A percentile compares a stretch with the other conserved stretches of the same genome.
These are phyloP conservation scores for Stephanodiscus triporus DNA, from an alignment of 108 stramenopile species.

Conservation along the genomic window DNA sequence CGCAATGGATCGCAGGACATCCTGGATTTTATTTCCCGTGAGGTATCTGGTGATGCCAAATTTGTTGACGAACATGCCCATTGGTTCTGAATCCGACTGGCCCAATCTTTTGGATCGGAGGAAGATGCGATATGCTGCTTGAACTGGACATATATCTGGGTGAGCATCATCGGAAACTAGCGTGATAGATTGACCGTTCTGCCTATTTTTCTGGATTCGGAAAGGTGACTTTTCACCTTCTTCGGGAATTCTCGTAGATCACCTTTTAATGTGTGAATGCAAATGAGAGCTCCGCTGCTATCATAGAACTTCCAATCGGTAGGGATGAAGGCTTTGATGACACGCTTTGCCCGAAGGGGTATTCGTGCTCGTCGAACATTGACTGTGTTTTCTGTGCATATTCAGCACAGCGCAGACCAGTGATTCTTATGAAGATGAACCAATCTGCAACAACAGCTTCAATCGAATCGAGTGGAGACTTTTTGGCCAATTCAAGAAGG, in stretches of 20 bases:
- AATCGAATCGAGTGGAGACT: background rate
- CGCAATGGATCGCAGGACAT: background rate
- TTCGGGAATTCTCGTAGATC: background rate
- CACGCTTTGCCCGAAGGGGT: slow-evolving; percentile 7
- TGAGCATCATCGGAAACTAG: background rate
- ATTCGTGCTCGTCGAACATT: background rate
- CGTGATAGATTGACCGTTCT: slow-evolving; percentile 7
- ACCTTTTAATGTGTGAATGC: background rate
- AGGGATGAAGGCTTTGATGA: slow-evolving; percentile 7
- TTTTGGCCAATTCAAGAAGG: background rate
- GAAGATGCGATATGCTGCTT: background rate
- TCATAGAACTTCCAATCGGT: background rate
- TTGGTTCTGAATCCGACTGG: slow-evolving; percentile 13
- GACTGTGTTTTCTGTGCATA: slow-evolving; percentile 4
- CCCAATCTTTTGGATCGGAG: slow-evolving; percentile 1
- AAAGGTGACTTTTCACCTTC: background rate
- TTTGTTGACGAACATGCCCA: slow-evolving; percentile 5
- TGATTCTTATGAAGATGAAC: background rate
- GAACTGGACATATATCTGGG: slow-evolving; percentile 4
- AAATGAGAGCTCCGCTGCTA: background rate
- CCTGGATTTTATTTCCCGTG: background rate
- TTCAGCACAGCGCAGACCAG: slow-evolving; percentile 6
- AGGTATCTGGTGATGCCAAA: background rate
- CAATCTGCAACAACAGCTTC: background rate
- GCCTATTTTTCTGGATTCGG: slow-evolving; percentile 19